Percentiles rank a stretch among this genome's conserved stretches.
Evolutionary conservation across 1,284 basidiomycete genomes (phyloP).

Genomic region (Uromyces viciae-fabae): DNA sequence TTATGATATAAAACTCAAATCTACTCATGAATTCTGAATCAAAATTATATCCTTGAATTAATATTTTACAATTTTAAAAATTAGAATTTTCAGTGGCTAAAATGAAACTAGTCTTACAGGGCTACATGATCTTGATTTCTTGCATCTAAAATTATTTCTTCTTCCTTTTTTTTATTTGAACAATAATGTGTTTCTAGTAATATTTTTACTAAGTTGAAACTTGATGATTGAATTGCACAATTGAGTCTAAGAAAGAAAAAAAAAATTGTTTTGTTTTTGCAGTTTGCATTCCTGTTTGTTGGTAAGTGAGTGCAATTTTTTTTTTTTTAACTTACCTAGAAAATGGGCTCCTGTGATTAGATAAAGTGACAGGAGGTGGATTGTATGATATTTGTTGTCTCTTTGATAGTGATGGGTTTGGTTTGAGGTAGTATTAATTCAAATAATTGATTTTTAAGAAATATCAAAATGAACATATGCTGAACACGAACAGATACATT

Average conservation of each 20-base stretch:
- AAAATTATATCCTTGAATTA: slow-evolving; percentile 28
- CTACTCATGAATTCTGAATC: slow-evolving; percentile 13
- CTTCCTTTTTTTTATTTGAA: not conserved
- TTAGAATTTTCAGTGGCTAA: slow-evolving; percentile 6
- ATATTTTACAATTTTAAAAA: slow-evolving; percentile 16
- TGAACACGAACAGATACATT: too few relatives aligned
- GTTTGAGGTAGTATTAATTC: too few relatives aligned
- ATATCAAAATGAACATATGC: too few relatives aligned
- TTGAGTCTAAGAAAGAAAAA: not conserved
- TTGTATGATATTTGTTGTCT: not conserved
- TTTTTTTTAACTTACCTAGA: not conserved
- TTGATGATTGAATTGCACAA: slow-evolving; percentile 23
- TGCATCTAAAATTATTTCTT: slow-evolving; percentile 2
- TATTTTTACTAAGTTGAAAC: slow-evolving; percentile 7
- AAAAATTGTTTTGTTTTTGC: not conserved
- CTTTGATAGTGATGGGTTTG: not conserved
- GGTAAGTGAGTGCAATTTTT: too few relatives aligned
- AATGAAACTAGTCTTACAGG: slow-evolving; percentile 28
- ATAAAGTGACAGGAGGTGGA: slow-evolving; percentile 8
- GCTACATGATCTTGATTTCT: slow-evolving; percentile 21
- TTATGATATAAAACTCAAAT: not conserved
- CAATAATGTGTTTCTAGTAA: not conserved
- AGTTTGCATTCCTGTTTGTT: not conserved
- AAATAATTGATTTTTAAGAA: too few relatives aligned
- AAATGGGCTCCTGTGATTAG: not conserved